phyloP scores from a whole-genome alignment of 495 filamentous ascomycete genomes.

The Viridothelium virens region DNA sequence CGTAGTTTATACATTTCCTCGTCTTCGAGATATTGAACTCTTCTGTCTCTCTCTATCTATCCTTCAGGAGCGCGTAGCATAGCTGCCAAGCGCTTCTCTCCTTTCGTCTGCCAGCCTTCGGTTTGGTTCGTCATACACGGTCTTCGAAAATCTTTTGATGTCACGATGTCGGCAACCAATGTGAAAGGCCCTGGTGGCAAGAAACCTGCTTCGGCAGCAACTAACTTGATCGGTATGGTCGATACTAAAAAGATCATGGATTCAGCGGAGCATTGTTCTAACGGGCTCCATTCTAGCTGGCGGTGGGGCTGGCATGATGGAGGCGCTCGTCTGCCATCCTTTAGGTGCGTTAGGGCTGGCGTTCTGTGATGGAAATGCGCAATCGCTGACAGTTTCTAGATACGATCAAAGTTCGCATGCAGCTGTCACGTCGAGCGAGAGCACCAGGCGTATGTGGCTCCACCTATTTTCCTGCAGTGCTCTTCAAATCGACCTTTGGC shows the following conservation, averaged over 20 bases:
- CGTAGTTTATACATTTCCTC: too few relatives aligned
- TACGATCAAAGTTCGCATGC: constrained; percentile 99
- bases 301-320: constrained; percentile 98
- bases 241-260: background rate
- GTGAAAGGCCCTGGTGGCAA: constrained; percentile 58
- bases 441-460: constrained; percentile 60
- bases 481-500: background rate
- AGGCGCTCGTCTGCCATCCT: constrained; percentile 94
- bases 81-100: background rate
- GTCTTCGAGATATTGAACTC: too few relatives aligned
- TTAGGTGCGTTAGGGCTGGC: constrained; percentile 54
- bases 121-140: background rate
- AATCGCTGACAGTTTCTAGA: constrained; percentile 42
- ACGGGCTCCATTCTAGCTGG: constrained; percentile 55
- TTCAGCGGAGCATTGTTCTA: background rate
- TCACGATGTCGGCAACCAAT: constrained; percentile 56
- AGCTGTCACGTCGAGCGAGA: constrained; percentile 79
- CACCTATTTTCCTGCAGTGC: background rate
- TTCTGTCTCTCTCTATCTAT: too few relatives aligned
- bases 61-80: too few relatives aligned
- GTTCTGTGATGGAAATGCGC: background rate
- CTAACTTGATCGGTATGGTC: constrained; percentile 80
- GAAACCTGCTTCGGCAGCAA: constrained; percentile 75
- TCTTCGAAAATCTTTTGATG: background rate
- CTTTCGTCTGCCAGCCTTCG: background rate